Base-by-base conservation (phyloP, 208 protist genomes). In the Vickermania ingenoplastis region DNA sequence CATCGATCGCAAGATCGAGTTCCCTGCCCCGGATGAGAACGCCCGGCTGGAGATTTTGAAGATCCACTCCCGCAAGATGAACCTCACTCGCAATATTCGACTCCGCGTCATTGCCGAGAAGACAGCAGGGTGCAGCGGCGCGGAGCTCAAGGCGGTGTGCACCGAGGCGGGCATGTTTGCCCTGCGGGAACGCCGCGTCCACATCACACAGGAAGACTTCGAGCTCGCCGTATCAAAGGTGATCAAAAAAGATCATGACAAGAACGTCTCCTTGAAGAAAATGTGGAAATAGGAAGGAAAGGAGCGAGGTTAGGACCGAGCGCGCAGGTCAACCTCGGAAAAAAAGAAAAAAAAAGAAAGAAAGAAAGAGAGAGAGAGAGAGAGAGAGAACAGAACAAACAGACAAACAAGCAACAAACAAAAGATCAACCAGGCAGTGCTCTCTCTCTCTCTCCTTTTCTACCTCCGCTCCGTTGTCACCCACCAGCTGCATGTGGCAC, bases 151-250 rank as follows among this genome's bases (percentile, higher is more conserved):
- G 81, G 97, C 71, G 65, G 86, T 94, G 49, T 96, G 91, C 73
- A 97, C 90, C 17, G 93, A 97, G 71, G 91, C 89, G 1, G 97
- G 99, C 63, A 99, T 99, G 98, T 99, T 99, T 74, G 98, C 98
- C 24, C 83, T 99, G 29, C 91, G 99, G 57, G 99, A 99, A 81
- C 89, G 98, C n/a, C 92, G 99, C 55, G 91, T 99, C 24, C 98
- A 99, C 84, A 98, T 99, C 26, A 99, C 96, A 25, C 98, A 99
- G 74, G 98, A 99, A 73, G 99, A 99, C 75, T 99, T 99, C 83
- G 97, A 99, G 67, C 96, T 99, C 61, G 98, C 99, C 21, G 98
- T 99, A 1, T 87, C 97, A 23, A 99, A 99, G 81, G 97, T 99
- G 53, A 99, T 98, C 94, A 90, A 98, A 70, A 98, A 98, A 77